These are phyloP conservation scores for Magnaporthiopsis incrustans DNA, from an alignment of 2,329 filamentous ascomycete genomes.

Conservation along the genomic window DNA sequence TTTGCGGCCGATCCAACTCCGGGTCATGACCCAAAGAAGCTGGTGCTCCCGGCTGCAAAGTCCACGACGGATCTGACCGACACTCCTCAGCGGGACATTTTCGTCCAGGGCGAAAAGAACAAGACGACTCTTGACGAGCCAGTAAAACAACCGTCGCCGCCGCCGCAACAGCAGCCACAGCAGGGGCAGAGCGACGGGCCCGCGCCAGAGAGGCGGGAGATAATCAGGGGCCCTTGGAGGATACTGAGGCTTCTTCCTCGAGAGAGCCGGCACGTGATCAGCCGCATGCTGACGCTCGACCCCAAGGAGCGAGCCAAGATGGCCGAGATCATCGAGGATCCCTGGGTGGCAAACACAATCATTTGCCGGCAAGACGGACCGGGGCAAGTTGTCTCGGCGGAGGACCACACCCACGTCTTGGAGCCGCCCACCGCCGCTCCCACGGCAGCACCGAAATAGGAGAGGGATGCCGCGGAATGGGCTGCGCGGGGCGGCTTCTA, in stretches of 20 bases:
- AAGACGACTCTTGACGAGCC: constrained; percentile 9
- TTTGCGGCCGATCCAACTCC: constrained; percentile 82
- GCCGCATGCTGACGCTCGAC: constrained; percentile 85
- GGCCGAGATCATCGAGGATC: constrained; percentile 77
- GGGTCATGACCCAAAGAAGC: constrained; percentile 52
- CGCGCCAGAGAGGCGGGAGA: constrained; percentile 54
- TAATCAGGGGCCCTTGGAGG: constrained; percentile 88
- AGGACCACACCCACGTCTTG: constrained; percentile 76
- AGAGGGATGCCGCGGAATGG: not conserved
- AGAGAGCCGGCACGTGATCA: constrained; percentile 83
- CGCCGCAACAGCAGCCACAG: constrained; percentile 3
- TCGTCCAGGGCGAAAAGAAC: constrained; percentile 11
- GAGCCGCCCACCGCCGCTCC: constrained; percentile 52
- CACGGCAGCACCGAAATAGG: not conserved
- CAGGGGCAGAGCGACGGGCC: constrained; percentile 6
- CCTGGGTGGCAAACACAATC: constrained; percentile 78
- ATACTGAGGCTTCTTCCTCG: constrained; percentile 79
- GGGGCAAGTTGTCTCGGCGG: constrained; percentile 62
- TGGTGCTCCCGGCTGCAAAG: constrained; percentile 29
- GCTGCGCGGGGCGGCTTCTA: not conserved
- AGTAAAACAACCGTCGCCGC: constrained; percentile 10
- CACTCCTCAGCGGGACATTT: constrained; percentile 15
- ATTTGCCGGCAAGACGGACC: constrained; percentile 73
- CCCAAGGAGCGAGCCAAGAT: constrained; percentile 77
- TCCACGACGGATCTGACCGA: constrained; percentile 6